A percentile compares a stretch with the other conserved stretches of the same genome.
Evolutionary conservation across 805 yeast species (phyloP).

Genomic region (Ogataea glucozyma): DNA sequence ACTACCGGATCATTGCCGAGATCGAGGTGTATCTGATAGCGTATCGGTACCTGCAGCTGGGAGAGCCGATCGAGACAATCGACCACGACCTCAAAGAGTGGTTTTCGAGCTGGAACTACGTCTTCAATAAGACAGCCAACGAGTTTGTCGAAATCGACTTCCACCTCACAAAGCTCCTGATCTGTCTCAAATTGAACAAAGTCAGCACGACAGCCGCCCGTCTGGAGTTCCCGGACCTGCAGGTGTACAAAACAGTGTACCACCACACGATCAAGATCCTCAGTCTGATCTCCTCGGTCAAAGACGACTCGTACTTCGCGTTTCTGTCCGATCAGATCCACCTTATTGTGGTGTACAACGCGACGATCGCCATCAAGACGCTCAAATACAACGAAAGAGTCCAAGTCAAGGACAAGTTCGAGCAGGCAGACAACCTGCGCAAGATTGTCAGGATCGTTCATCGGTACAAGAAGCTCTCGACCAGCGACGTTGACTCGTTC

Average conservation of each 20-base stretch:
- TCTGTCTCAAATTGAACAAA: conserved; percentile 31
- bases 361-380: conserved; percentile 38
- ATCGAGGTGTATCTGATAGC: conserved; percentile 59
- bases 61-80: conserved; percentile 16
- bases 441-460: conserved; percentile 13
- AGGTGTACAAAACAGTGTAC: conserved; percentile 33
- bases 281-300: conserved; percentile 38
- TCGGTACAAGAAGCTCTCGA: conserved; percentile 20
- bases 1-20: conserved; percentile 81
- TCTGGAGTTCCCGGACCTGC: conserved; percentile 11
- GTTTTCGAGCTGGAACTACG: conserved; percentile 68
- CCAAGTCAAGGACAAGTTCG: conserved; percentile 6
- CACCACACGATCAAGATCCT: conserved; percentile 44
- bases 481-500: conserved; percentile 14
- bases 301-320: conserved; percentile 58
- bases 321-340: conserved; percentile 73
- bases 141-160: conserved; percentile 75
- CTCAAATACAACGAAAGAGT: conserved; percentile 14
- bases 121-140: conserved; percentile 67
- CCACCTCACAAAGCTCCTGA: conserved; percentile 57
- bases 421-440: conserved; percentile 9
- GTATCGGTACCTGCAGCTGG: conserved; percentile 55
- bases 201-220: conserved; percentile 8
- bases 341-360: conserved; percentile 48
- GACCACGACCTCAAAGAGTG: conserved; percentile 52